Conservation (phyloP, 2,329 filamentous ascomycete species). For the Monosporascus sp. region DNA sequence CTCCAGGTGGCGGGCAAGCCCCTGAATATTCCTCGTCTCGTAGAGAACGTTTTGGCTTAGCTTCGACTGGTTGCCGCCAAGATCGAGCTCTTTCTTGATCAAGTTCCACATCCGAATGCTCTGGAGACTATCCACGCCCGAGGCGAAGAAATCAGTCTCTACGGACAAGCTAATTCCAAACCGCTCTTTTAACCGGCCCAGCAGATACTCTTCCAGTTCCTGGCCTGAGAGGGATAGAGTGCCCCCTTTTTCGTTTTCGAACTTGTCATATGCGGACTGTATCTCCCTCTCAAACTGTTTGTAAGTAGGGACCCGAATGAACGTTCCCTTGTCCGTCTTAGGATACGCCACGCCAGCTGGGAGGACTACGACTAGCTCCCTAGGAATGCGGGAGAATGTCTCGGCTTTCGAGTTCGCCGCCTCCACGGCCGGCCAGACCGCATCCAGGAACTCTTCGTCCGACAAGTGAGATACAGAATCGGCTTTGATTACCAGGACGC, state of each 20-base stretch:
- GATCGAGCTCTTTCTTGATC: constrained; percentile 19
- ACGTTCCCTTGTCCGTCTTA: constrained; percentile 51
- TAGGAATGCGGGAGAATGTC: constrained; percentile 47
- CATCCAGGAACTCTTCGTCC: constrained; percentile 39
- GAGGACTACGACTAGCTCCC: constrained; percentile 46
- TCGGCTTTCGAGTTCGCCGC: constrained; percentile 44
- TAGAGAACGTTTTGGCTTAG: constrained; percentile 25
- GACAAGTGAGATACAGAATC: constrained; percentile 35
- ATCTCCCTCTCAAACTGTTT: constrained; percentile 42
- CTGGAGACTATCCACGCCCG: constrained; percentile 23
- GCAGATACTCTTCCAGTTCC: constrained; percentile 8
- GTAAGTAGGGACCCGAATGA: constrained; percentile 48
- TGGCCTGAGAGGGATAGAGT: not conserved
- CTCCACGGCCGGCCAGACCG: constrained; percentile 44
- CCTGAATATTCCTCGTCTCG: constrained; percentile 21
- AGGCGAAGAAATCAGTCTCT: constrained; percentile 23
- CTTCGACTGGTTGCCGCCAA: constrained; percentile 8
- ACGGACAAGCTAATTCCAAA: constrained; percentile 8
- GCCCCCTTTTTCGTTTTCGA: constrained; percentile 9
- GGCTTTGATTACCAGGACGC: constrained; percentile 46
- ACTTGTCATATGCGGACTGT: constrained; percentile 33
- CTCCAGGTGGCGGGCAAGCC: constrained; percentile 13
- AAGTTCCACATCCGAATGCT: constrained; percentile 18
- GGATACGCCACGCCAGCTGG: constrained; percentile 39
- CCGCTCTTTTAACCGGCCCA: constrained; percentile 6